These are phyloP conservation scores for Decorospora gaudefroyi DNA, from an alignment of 2,329 filamentous ascomycete species.

Conservation along the genomic window DNA sequence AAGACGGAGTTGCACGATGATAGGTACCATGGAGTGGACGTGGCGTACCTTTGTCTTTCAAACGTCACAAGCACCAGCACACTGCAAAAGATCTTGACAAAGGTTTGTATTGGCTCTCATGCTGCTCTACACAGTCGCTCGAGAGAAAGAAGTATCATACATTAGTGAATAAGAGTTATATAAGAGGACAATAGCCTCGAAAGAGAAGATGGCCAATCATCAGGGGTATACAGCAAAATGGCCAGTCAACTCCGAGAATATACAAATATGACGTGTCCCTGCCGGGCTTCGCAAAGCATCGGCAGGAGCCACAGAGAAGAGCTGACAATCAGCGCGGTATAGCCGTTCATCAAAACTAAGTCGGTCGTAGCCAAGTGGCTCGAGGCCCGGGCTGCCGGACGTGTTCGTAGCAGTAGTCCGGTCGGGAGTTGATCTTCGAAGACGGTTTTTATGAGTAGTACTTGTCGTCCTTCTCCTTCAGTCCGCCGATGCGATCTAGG, in stretches of 20 bases:
- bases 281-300: constrained; percentile 20
- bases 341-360: constrained; percentile 43
- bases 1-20: neutral
- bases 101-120: constrained; percentile 44
- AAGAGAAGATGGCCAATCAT: constrained; percentile 34
- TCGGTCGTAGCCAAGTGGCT: constrained; percentile 48
- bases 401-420: constrained; percentile 19
- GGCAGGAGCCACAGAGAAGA: constrained; percentile 21
- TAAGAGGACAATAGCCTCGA: constrained; percentile 47
- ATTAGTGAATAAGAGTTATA: constrained; percentile 51
- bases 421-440: constrained; percentile 19
- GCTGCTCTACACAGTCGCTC: constrained; percentile 38
- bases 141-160: constrained; percentile 45
- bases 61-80: neutral
- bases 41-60: neutral
- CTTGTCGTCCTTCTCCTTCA: constrained; percentile 83
- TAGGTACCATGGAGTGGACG: neutral
- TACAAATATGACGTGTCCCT: constrained; percentile 37
- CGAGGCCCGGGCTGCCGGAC: constrained; percentile 21
- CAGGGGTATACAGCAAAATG: constrained; percentile 27
- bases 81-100: constrained; percentile 19
- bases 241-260: constrained; percentile 45
- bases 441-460: constrained; percentile 36
- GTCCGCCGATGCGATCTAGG: constrained; percentile 88
- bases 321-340: constrained; percentile 35